Base-by-base conservation (phyloP, 1,284 basidiomycete genomes). In the Chalciporus sp. region DNA sequence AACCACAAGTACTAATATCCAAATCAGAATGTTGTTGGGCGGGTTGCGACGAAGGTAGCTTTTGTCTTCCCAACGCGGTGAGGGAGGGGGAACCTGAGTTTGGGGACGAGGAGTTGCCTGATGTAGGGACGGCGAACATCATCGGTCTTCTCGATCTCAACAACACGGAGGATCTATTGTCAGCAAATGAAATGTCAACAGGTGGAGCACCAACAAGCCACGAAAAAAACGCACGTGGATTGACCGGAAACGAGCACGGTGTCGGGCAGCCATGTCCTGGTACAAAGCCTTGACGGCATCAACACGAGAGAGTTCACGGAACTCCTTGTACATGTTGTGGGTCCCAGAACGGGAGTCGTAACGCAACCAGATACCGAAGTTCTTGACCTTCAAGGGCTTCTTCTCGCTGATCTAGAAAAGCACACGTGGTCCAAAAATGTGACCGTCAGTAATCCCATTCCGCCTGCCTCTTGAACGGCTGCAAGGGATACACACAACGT, bases 201-300 rank as follows among this genome's bases (percentile, higher is more conserved):
- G 10, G 12, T 26, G 7, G 0, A n/a, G 12, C 51, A 16, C 26
- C 12, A 10, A 35, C n/a, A 35, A 12, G 6, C 33, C 14, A 20
- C 17, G 7, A 40, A 10, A 2, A 27, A 20, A 40, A 58, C 87
- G 61, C 66, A 94, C 92, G 77, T 97, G 95, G 76, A 99, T 96
- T 52, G 93, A 98, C 77, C 96, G 86, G 88, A 98, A 99, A 72
- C 97, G 94, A 64, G 96, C 96, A 80, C 96, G 94, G 80, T 99
- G 97, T 66, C 95, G 87, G 61, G 96, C 95, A 70, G 97, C 94
- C 96, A 99, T 98, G 80, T 99, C 96, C 81, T 99, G 96, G 87
- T 99, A 99, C 76, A 98, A 81, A 66, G 88, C 82, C 84, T 94
- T 95, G 72, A 98, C 97, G 59, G 97, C 96, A 74, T 94, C 95